Evolutionary conservation across 306 rosid genomes (phyloP).

Genomic region (Geum urbanum): DNA sequence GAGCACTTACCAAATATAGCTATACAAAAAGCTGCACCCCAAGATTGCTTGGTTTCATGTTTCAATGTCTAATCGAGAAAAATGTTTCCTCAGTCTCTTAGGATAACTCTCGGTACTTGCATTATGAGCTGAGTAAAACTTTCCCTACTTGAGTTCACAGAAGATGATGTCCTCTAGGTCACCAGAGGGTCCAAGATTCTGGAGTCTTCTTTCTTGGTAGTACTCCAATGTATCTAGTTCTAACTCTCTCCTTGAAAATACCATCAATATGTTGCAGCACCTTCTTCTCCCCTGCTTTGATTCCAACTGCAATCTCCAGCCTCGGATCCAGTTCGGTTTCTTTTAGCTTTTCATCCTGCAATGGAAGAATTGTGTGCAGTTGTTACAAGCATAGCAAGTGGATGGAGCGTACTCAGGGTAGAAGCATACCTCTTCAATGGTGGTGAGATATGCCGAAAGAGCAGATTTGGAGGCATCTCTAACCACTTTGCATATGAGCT

Average conservation of each 20-base stretch:
- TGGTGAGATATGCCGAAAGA: constrained; percentile 66
- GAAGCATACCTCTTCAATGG: constrained; percentile 73
- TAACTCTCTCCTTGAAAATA: constrained; percentile 54
- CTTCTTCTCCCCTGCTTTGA: constrained; percentile 81
- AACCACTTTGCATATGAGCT: constrained; percentile 66
- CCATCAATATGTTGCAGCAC: constrained; percentile 69
- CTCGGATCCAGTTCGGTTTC: constrained; percentile 55
- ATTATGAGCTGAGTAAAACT: not conserved
- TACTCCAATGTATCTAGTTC: constrained; percentile 64
- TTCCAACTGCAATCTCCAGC: constrained; percentile 72
- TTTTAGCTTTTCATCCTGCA: constrained; percentile 76
- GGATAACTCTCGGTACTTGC: not conserved
- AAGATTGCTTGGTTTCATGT: too few species aligned
- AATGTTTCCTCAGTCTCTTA: not conserved
- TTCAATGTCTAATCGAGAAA: not conserved
- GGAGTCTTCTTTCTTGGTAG: constrained; percentile 90
- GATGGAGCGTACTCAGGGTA: not conserved
- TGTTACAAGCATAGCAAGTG: not conserved
- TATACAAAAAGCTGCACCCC: not conserved
- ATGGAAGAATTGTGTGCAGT: not conserved
- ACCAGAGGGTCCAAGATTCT: constrained; percentile 93
- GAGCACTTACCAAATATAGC: not conserved
- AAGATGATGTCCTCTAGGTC: constrained; percentile 77
- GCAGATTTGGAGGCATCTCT: constrained; percentile 73
- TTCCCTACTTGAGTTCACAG: constrained; percentile 47